Base-by-base conservation (phyloP, 2,329 filamentous ascomycete species). In the Emydomyces testavorans region DNA sequence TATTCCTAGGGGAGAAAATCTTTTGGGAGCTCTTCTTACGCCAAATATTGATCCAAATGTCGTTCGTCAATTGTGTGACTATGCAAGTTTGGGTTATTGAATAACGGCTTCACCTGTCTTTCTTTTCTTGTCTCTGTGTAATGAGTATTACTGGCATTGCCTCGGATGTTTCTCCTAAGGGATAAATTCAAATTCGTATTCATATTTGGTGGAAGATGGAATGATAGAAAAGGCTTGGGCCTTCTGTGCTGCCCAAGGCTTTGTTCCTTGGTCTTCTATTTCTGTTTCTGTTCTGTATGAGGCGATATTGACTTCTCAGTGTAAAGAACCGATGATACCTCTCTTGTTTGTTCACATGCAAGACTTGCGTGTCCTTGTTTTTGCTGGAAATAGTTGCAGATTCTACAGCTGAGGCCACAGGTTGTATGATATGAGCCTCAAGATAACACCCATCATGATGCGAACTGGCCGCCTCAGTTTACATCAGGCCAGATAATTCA, bases 11-110 rank as follows among this genome's bases (percentile, higher is more conserved):
- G 78, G 76, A 51, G 80, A 86, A 51, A 78, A 72, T 52, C 66
- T 90, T 31, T 72, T 89, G 34, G 76, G 78, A 13, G 79, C 80
- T 15, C 65, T 88, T 57, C 74, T 79, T 56, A 79, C 85, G 65
- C 74, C 76, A 53, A 79, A 79, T 42, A 77, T 77, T 54, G 79
- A 83, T 52, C 74, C 77, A 2, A 62, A 62, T 46, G 72, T 88
- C 56, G 65, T 89, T 51, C 78, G 78, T 58, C 78, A 86, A 57
- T 64, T 89, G 51, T 79, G 82, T 58, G 74, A 76, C 41, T 83
- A 79, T 65, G 76, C 77, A 37, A 72, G 68, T 38, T 62, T 80
- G 50, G 74, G 72, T 48, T 69, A 66, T 56, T 70, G 59, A 64
- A 38, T 45, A 18, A 28, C 6, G 20, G 21, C 35, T 21, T 53